Conservation (phyloP, 192 early-diverging fungal species). For the Coemansia sp. region DNA sequence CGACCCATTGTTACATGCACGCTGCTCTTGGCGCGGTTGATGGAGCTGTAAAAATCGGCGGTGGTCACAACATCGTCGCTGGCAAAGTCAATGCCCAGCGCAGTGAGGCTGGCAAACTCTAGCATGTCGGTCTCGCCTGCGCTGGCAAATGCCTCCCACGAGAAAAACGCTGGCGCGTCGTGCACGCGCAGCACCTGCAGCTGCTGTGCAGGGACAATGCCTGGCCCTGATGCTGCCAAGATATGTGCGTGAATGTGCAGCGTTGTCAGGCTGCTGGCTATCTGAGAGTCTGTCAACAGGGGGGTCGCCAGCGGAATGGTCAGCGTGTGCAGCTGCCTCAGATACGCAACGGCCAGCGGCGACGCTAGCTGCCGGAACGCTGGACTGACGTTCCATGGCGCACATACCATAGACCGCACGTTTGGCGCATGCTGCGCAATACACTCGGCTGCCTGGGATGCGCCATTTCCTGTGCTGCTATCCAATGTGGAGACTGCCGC, state of each 20-base stretch:
- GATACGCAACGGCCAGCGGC: neutral
- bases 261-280: constrained; percentile 8
- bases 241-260: constrained; percentile 29
- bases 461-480: neutral
- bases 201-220: neutral
- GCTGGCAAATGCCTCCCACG: constrained; percentile 32
- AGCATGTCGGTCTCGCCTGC: neutral
- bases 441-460: neutral
- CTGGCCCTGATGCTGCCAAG: neutral
- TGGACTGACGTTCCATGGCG: neutral
- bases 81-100: constrained; percentile 35
- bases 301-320: neutral
- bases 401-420: neutral
- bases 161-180: constrained; percentile 35
- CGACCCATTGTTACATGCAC: constrained; percentile 34
- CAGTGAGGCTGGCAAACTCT: constrained; percentile 15
- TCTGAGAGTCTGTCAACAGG: neutral
- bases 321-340: neutral
- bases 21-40: constrained; percentile 6
- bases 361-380: neutral
- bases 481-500: neutral
- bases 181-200: constrained; percentile 21
- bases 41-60: constrained; percentile 20
- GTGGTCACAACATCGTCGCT: constrained; percentile 34
- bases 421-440: neutral